phyloP scores from a whole-genome alignment of 768 basidiomycete genomes.

The Lentinula raphanica region DNA sequence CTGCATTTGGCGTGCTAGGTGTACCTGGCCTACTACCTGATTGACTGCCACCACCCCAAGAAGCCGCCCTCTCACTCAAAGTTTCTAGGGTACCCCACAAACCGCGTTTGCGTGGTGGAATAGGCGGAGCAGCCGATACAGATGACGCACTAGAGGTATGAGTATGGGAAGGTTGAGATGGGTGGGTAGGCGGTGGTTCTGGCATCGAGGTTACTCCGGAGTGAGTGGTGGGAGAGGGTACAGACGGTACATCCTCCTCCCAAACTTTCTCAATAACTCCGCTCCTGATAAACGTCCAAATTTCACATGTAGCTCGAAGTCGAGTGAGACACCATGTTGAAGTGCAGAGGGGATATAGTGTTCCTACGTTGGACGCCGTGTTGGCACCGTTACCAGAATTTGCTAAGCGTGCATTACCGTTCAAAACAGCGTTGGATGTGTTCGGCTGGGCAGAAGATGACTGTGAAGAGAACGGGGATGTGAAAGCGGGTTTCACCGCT shows the following conservation, averaged over 20 bases:
- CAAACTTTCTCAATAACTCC: constrained; percentile 82
- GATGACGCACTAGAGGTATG: constrained; percentile 19
- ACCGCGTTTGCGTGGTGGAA: constrained; percentile 58
- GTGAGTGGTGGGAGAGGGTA: constrained; percentile 15
- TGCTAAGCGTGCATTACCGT: constrained; percentile 22
- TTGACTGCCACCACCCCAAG: constrained; percentile 48
- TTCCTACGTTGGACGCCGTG: not conserved
- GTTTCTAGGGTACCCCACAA: constrained; percentile 68
- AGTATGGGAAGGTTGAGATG: not conserved
- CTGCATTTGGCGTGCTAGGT: constrained; percentile 9
- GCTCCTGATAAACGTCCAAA: constrained; percentile 85
- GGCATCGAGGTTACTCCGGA: not conserved
- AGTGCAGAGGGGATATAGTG: constrained; percentile 73
- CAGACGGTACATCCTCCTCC: constrained; percentile 66
- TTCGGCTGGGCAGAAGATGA: not conserved
- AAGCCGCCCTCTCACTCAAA: constrained; percentile 51
- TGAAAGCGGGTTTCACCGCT: not conserved
- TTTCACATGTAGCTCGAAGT: constrained; percentile 78
- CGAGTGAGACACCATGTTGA: constrained; percentile 84
- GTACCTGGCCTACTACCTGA: constrained; percentile 25
- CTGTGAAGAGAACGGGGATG: not conserved
- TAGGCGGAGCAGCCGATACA: constrained; percentile 9
- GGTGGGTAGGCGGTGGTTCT: not conserved
- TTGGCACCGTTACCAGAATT: not conserved
- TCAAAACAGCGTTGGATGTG: constrained; percentile 4